Evolutionary conservation across 2,329 filamentous ascomycete species (phyloP).

Genomic region (Clarireedia hainanense): DNA sequence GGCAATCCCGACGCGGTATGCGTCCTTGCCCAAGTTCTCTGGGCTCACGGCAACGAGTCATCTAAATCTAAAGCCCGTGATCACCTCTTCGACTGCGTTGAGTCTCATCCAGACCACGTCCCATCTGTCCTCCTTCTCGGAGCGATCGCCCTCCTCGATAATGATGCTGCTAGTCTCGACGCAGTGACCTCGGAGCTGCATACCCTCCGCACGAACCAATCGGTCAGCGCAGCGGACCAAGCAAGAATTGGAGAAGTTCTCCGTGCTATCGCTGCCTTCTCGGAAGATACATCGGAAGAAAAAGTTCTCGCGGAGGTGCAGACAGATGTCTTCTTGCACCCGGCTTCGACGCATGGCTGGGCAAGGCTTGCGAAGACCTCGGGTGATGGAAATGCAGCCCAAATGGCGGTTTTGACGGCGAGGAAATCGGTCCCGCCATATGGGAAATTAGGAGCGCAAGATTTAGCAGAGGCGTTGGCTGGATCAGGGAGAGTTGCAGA

Average conservation of each 20-base stretch:
- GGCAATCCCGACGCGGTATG: conserved; percentile 78
- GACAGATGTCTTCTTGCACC: conserved; percentile 72
- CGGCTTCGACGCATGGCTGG: conserved; percentile 76
- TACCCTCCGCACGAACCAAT: conserved; percentile 58
- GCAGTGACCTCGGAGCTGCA: conserved; percentile 75
- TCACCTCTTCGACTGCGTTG: conserved; percentile 73
- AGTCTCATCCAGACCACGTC: conserved; percentile 65
- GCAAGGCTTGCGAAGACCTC: conserved; percentile 57
- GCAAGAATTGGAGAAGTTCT: conserved; percentile 66
- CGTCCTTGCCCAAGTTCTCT: conserved; percentile 82
- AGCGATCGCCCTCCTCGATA: conserved; percentile 73
- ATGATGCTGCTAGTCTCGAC: conserved; percentile 69
- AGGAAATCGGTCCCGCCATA: conserved; percentile 63
- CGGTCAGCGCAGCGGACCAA: conserved; percentile 55
- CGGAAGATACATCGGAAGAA: conserved; percentile 39
- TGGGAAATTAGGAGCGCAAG: conserved; percentile 58
- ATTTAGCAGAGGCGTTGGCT: conserved; percentile 65
- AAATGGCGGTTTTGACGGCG: conserved; percentile 79
- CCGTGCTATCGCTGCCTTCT: conserved; percentile 60
- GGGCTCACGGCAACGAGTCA: conserved; percentile 73
- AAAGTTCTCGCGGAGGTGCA: conserved; percentile 58
- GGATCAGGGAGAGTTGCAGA: conserved; percentile 64
- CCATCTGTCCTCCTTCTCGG: conserved; percentile 75
- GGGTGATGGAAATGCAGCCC: conserved; percentile 46
- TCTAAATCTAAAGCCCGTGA: conserved; percentile 70